Percentiles rank a stretch among this genome's conserved stretches.
Conservation (phyloP, 108 stramenopile genomes). For the Hondaea fermentalgiana region DNA sequence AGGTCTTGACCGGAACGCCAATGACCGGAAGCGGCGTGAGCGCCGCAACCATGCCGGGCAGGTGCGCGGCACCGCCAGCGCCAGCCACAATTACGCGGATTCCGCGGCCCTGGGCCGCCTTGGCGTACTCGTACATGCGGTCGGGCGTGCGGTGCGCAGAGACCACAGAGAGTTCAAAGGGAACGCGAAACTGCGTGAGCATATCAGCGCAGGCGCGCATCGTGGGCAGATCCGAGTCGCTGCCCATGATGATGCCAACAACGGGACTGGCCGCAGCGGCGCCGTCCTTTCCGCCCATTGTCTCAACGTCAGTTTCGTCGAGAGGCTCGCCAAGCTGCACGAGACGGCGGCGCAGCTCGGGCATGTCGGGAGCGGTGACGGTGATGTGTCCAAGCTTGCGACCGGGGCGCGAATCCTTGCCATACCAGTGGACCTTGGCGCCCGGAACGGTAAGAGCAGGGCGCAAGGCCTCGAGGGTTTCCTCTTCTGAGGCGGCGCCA, state of each 20-base stretch:
- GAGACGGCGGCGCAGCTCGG: conserved; percentile 31
- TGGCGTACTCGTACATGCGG: conserved; percentile 78
- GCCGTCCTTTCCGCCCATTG: background rate
- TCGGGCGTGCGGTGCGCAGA: conserved; percentile 94
- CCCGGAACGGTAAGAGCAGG: conserved; percentile 46
- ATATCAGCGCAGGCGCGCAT: conserved; percentile 85
- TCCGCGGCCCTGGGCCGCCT: conserved; percentile 70
- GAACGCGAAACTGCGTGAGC: conserved; percentile 71
- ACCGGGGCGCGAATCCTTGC: conserved; percentile 75
- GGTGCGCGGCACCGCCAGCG: conserved; percentile 97
- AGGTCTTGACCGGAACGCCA: conserved; percentile 95
- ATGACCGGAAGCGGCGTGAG: conserved; percentile 90
- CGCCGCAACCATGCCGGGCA: conserved; percentile 96
- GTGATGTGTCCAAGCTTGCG: conserved; percentile 98
- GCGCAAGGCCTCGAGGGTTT: conserved; percentile 14
- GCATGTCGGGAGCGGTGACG: conserved; percentile 69
- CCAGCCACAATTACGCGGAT: conserved; percentile 88
- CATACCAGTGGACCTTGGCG: conserved; percentile 93
- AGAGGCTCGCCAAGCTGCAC: background rate
- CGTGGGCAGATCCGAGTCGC: conserved; percentile 88
- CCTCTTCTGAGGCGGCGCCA: conserved; percentile 33
- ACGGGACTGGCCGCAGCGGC: conserved; percentile 41
- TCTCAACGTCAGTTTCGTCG: background rate
- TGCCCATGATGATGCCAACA: conserved; percentile 96
- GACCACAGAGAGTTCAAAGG: conserved; percentile 92